Evolutionary conservation across 75 land plant genomes (phyloP), one percentile per base, ranked within the genome.

Genomic region (Gnetum montanum): DNA sequence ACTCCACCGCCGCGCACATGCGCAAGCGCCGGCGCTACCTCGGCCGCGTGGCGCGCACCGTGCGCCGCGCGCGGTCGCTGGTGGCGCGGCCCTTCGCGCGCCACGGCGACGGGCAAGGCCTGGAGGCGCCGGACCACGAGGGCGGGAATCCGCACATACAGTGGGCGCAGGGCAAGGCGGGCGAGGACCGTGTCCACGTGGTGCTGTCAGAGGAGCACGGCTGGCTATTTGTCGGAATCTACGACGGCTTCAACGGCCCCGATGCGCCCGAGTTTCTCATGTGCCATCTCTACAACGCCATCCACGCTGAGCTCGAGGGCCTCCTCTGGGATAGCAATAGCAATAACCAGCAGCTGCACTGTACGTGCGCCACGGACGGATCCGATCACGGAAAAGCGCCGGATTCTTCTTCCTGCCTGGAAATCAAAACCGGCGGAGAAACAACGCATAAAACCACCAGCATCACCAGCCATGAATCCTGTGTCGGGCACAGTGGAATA

Each of bases 101-200:
- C 13, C 23, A 35, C 12, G 13, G 23, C 28, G 6, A 16, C 60
- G 53, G 54, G 43, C 28, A 48, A n/a, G 46, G 63, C 18, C 76
- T 74, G 22, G 29, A 58, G 2, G 41, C 72, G n/a, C 61, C 62
- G 1, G 74, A 71, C 34, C 24, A 40, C n/a, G 74, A 60, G 27
- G 10, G 34, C 10, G 48, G 29, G 2, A 69, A 66, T 12, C 53
- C 46, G 31, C 72, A 89, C 56, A 68, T 91, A 12, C 99, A 95
- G 64, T 95, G 97, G 97, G 99, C 99, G 12, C 76, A 81, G 33
- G 99, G 92, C 11, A 86, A 86, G 71, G 99, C 99, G 2, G 99
- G 99, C 0, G 99, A 95, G 67, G 99, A 95, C 58, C 73, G 99
- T 1, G 84, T 90, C n/a, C 96, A 90, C 52, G 99, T 95, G 33